Evolutionary conservation across 768 basidiomycete species (phyloP), one percentile per base, ranked within the genome.

Genomic region (Psilocybe cyanescens): DNA sequence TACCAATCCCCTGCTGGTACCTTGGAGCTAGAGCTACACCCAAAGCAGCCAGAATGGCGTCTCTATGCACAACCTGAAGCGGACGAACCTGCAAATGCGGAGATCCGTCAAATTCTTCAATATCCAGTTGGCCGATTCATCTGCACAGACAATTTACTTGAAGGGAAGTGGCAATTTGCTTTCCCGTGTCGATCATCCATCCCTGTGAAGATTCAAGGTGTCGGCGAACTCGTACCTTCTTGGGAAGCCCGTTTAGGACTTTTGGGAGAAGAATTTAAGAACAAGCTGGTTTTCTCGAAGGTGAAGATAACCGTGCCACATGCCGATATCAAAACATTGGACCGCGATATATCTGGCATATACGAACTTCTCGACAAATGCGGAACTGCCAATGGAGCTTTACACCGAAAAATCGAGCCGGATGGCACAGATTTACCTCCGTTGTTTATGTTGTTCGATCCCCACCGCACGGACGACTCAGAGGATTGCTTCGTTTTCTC

Each of bases 401-500:
- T 98, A 50, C 94, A 97, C 75, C 88, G 85, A 74, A 88, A 84
- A 64, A 70, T 79, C 24, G 53, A 72, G 14, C 57, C 72, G 0
- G 79, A 77, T n/a, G 85, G 87, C n/a, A 65, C 57, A 2, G 69
- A 74, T 6, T 74, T 86, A 30, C 88, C 90, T 0, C 84, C 89
- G 0, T 70, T 97, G 9, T 94, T 88, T 77, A 79, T 93, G 79
- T 83, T 97, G 67, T 85, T 97, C 67, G 94, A 97, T 70, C 94
- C 95, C 12, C 88, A 90, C 35, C 86, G 95, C 1, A 94, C 92
- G 3, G 86, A 88, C 57, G 81, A 88, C 35, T 81, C 82, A 2
- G 85, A 93, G 33, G 96, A 98, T 68, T 79, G 81, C 3, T 97
- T 94, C 70, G 89, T 93, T 14, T 95, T 98, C 71, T 91, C 95